Percentiles rank a stretch among this genome's conserved stretches.
Evolutionary conservation across 1,284 basidiomycete genomes (phyloP).

Genomic region (Ganoderma boninense): DNA sequence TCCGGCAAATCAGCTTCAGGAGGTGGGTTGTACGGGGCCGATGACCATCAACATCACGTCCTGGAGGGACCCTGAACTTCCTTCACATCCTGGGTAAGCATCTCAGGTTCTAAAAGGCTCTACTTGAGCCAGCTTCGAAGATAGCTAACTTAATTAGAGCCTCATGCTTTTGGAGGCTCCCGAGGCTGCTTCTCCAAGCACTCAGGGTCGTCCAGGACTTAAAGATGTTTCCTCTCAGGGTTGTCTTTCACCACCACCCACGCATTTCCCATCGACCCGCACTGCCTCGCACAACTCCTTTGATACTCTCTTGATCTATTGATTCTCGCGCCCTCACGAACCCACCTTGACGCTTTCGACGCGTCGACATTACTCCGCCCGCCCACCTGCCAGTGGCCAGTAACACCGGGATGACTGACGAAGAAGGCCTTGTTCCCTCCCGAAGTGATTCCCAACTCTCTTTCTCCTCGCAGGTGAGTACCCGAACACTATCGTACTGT

Average conservation of each 20-base stretch:
- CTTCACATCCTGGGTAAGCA: too few relatives aligned
- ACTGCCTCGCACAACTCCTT: not conserved
- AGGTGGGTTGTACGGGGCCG: not conserved
- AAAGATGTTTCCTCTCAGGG: not conserved
- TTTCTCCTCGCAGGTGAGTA: constrained; percentile 24
- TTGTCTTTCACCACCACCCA: not conserved
- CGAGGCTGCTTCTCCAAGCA: constrained; percentile 10
- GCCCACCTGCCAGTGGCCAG: not conserved
- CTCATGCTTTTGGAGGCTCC: constrained; percentile 63
- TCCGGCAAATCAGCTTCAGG: constrained; percentile 42
- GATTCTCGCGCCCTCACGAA: not conserved
- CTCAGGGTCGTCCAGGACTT: constrained; percentile 9
- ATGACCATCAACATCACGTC: too few relatives aligned
- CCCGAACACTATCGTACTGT: not conserved
- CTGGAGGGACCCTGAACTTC: too few relatives aligned
- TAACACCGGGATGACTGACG: not conserved
- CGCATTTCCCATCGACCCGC: not conserved
- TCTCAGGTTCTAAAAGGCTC: too few relatives aligned
- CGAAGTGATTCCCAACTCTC: constrained; percentile 21
- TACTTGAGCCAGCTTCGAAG: too few relatives aligned
- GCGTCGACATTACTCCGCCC: not conserved
- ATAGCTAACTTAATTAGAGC: too few relatives aligned
- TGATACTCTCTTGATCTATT: constrained; percentile 3
- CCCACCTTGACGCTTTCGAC: not conserved
- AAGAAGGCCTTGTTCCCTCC: constrained; percentile 17